Evolutionary conservation across 2,329 filamentous ascomycete species (phyloP).

Genomic region (Mycosphaerella arachidis): DNA sequence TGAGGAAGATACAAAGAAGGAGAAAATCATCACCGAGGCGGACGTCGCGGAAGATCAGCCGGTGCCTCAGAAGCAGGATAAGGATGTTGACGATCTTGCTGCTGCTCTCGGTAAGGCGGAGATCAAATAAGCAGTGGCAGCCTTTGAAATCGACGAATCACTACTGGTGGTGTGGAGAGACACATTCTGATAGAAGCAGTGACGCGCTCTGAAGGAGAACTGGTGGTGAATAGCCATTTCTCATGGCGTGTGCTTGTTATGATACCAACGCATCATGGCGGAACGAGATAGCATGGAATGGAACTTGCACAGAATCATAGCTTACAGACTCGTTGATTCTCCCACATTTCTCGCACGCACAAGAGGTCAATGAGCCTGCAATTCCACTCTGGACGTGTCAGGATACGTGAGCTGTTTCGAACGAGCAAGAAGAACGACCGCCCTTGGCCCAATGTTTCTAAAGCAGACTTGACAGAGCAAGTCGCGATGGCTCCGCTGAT

Average conservation of each 20-base stretch:
- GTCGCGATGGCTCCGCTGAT: too few species aligned
- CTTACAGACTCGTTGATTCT: neutral
- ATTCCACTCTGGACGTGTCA: neutral
- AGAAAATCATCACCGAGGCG: conserved; percentile 65
- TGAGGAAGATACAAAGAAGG: conserved; percentile 59
- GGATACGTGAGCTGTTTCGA: neutral
- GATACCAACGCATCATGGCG: neutral
- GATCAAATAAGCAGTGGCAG: conserved; percentile 27
- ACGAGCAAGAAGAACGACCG: neutral
- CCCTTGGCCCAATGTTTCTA: neutral
- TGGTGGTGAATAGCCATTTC: neutral
- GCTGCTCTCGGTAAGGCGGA: conserved; percentile 68
- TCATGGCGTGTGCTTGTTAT: neutral
- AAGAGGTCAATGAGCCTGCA: neutral
- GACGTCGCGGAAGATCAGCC: conserved; percentile 70
- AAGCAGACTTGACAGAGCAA: too few species aligned
- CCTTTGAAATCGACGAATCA: neutral
- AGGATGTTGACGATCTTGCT: conserved; percentile 76
- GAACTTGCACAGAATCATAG: neutral
- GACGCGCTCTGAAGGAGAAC: neutral
- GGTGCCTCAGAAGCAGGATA: conserved; percentile 65
- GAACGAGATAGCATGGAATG: neutral
- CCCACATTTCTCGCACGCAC: neutral
- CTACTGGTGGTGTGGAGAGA: neutral
- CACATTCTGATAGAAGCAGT: neutral